Evolutionary conservation across 192 early-diverging fungal species (phyloP), one percentile per base, ranked within the genome.

Genomic region (Chytriomyces confervae): DNA sequence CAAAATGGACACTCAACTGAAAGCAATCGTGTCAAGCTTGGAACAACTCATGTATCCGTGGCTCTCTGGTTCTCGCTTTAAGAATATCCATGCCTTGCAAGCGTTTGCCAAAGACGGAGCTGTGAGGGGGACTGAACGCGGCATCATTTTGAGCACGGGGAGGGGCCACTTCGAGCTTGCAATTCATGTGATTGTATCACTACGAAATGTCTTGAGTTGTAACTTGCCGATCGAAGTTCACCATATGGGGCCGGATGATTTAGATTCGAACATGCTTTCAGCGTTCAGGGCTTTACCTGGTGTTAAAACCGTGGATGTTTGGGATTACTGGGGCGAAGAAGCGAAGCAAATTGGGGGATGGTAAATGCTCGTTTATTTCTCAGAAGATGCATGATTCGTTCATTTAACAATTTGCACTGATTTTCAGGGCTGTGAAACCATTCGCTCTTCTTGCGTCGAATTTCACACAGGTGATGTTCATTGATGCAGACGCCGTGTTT

Each of bases 401-500:
- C 84, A 89, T 63, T 83, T 80, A 46, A 70, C 69, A 6, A 45
- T 91, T 13, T 92, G 65, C 61, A 18, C 50, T 20, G 57, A 60
- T 36, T 36, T 36, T 36, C 36, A 36, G 75, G 75, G 53, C 67
- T 11, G 61, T 77, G 62, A 93, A 93, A 69, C 88, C 92, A 0
- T 92, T 85, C 84, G 88, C 92, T 0, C 73, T 93, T 36, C 61
- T 93, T n/a, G 88, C 88, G 0, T 84, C 85, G 3, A 80, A 62
- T 20, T 93, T 91, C 83, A 73, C 76, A 27, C 83, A 93, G 47
- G 85, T 87, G n/a, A 89, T 93, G 62, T 82, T 93, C 66, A 81
- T 93, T 62, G 92, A 93, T 79, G 87, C 92, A 10, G 92, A 93
- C 76, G 91, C 88, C 4, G 78, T 89, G 29, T 91, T 92, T 62